Evolutionary conservation across 345 rosid species (phyloP), one percentile per base, ranked within the genome.

Genomic region (Cochlearia excelsa): DNA sequence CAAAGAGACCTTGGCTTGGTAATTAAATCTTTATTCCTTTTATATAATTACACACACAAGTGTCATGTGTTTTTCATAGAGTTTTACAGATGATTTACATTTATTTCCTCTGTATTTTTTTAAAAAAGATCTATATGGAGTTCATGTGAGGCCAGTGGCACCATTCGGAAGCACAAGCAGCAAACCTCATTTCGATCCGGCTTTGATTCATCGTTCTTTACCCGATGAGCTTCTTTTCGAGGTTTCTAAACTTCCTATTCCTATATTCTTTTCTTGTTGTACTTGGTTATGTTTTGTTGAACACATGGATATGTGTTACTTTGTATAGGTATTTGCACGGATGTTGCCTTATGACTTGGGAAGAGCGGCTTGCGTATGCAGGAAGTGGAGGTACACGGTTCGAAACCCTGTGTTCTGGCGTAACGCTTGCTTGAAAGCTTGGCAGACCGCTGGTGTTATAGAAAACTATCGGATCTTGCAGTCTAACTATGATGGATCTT

Each of bases 1-100:
- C 91, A 3, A 79, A 69, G 42, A 83, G 97, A 59, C 98, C 97
- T 23, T 92, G 98, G 98, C 89, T 92, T 35, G 96, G 98, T 92
- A 84, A 59, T 57, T 16, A 16, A 16, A 16, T 16, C 23, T 16
- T 16, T 16, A 16, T 16, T 16, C 23, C 65, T 58, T 37, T 37
- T 2, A 37, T 37, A 8, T 41, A 1, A 41, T 68, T n/a, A n/a
- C n/a, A n/a, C n/a, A n/a, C n/a, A n/a, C n/a, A n/a, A 57, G 5
- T 23, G 29, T 54, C 49, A 31, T 53, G 35, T 41, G 23, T 7
- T 61, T 42, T 34, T 6, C 11, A 57, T 9, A 26, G 35, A 35
- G 23, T 5, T 61, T 42, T 34, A 9, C 11, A 57, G 16, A 26
- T 56, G 30, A 48, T 59, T 10, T 35, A 4, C 61, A 11, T 5